Base-by-base conservation (phyloP, 1,284 basidiomycete genomes). In the Heterobasidion parviporum region DNA sequence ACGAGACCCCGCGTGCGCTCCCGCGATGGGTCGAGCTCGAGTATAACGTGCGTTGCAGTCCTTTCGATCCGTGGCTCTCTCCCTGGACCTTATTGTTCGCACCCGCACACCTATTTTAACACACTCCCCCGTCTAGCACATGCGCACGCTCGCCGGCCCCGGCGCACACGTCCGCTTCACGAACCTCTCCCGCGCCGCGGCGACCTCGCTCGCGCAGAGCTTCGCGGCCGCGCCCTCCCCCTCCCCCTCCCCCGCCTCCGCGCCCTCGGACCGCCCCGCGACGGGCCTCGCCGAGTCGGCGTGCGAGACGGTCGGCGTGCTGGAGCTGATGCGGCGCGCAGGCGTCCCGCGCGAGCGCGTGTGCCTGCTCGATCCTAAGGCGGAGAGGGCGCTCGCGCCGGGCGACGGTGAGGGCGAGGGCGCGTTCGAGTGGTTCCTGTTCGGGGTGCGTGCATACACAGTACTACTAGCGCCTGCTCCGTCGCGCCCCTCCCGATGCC, bases 21-120 rank as follows among this genome's bases (percentile, higher is more conserved):
- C 94, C 94, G 9, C 87, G 85, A 48, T 97, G 94, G 94, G 94
- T 96, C 44, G 78, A 87, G 63, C 80, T 94, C 45, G 92, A 95
- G 75, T 94, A 89, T 64, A 73, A 71, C 61, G 71, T 73, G 16
- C 44, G 63, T 58, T 46, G 5, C 26, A 5, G 26, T 26, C 26
- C 26, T 26, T 26, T 26, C 26, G 26, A 26, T 26, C 26, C 26
- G 26, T 26, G 26, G 26, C 18, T 32, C 47, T 34, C 52, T 57
- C 70, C 72, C 56, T 76, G 78, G 38, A 57, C 73, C 69, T 58
- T 26, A 26, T 0, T 2, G 26, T 26, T 26, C 5, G 26, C 26
- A 3, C 26, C 26, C 26, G 3, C 26, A 26, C 26, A 2, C 26
- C 15, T 20, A 52, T 34, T 18, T 2, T 26, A 3, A 26, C 26